phyloP scores from a whole-genome alignment of 108 stramenopile species.

The Conticribra weissflogii region DNA sequence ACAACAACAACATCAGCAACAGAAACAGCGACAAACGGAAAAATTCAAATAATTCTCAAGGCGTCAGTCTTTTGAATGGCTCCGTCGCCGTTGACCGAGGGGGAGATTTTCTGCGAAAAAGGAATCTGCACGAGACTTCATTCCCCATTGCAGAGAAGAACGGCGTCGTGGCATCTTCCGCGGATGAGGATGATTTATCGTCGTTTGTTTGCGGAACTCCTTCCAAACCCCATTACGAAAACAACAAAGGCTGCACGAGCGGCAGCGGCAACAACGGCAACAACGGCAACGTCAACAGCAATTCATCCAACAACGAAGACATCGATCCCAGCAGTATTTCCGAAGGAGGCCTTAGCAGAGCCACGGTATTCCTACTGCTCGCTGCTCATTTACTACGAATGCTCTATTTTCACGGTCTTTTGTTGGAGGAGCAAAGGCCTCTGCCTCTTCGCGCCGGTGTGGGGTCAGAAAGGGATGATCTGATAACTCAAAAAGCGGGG shows the following conservation, averaged over 20 bases:
- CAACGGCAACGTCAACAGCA: background rate
- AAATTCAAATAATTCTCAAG: background rate
- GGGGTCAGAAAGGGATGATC: background rate
- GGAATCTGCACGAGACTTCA: background rate
- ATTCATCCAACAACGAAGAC: background rate
- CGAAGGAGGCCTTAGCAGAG: slow-evolving; percentile 36
- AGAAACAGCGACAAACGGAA: background rate
- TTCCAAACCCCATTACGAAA: slow-evolving; percentile 14
- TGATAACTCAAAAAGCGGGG: no score
- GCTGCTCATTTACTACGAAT: slow-evolving; percentile 47
- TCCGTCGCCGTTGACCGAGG: background rate
- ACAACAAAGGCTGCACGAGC: background rate
- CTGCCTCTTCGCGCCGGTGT: background rate
- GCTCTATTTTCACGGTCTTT: slow-evolving; percentile 48
- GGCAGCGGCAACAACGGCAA: background rate
- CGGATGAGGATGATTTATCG: background rate
- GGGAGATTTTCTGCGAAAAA: background rate
- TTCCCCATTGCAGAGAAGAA: background rate
- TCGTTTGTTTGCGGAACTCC: slow-evolving; percentile 12
- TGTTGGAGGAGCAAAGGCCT: slow-evolving; percentile 13
- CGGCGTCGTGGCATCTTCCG: background rate
- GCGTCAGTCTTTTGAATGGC: background rate
- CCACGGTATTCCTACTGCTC: slow-evolving; percentile 35
- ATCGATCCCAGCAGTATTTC: background rate
- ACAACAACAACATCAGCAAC: background rate